phyloP scores from a whole-genome alignment of 2,329 filamentous ascomycete species.

The Harringtonia lauricola region DNA sequence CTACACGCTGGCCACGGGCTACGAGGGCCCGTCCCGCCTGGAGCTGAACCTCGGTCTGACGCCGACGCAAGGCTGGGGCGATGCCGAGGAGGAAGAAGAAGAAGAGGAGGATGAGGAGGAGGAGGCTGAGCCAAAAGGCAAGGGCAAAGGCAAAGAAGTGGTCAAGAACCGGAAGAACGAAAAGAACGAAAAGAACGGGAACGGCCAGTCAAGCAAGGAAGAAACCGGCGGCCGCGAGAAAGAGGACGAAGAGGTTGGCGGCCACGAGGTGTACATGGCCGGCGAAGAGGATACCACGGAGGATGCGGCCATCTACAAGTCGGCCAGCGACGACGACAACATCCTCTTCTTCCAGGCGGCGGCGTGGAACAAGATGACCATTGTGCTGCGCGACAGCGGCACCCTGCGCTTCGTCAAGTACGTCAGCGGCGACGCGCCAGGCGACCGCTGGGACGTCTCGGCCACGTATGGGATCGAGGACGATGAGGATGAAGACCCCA shows the following conservation, averaged over 20 bases:
- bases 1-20: constrained; percentile 85
- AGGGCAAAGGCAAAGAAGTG: constrained; percentile 21
- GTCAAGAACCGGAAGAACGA: constrained; percentile 13
- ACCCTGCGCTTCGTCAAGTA: constrained; percentile 95
- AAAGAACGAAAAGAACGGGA: constrained; percentile 18
- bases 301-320: constrained; percentile 76
- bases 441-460: constrained; percentile 86
- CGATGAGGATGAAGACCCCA: constrained; percentile 21
- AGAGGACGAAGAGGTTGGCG: constrained; percentile 42
- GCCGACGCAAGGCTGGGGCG: constrained; percentile 73
- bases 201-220: constrained; percentile 14
- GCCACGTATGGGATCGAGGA: constrained; percentile 46
- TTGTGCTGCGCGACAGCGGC: constrained; percentile 80
- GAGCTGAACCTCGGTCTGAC: constrained; percentile 85
- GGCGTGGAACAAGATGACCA: constrained; percentile 81
- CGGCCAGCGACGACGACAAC: constrained; percentile 63
- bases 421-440: constrained; percentile 68
- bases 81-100: constrained; percentile 32
- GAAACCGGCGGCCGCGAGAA: constrained; percentile 17
- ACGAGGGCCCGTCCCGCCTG: constrained; percentile 65
- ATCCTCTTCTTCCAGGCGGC: constrained; percentile 53
- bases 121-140: constrained; percentile 17
- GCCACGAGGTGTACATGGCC: constrained; percentile 89
- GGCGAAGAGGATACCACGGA: constrained; percentile 60
- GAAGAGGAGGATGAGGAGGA: constrained; percentile 15